Evolutionary conservation across 2,329 filamentous ascomycete genomes (phyloP).

Genomic region (Aspergillus hiratsukae): DNA sequence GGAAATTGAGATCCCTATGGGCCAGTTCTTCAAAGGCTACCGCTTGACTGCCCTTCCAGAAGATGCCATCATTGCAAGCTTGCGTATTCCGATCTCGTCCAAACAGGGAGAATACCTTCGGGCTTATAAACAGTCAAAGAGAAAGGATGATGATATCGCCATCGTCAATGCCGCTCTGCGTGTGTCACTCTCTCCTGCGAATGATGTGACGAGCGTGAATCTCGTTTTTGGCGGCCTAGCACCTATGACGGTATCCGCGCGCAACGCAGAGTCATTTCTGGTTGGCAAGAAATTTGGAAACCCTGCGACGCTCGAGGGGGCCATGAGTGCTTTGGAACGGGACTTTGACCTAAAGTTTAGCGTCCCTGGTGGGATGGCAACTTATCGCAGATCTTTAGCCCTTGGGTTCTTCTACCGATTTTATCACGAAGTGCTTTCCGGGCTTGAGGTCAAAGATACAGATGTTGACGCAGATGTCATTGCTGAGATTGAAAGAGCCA

Average conservation of each 20-base stretch:
- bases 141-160: constrained; percentile 97
- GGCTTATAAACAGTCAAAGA: constrained; percentile 92
- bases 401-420: constrained; percentile 96
- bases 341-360: constrained; percentile 88
- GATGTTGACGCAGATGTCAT: constrained; percentile 69
- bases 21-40: constrained; percentile 88
- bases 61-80: constrained; percentile 78
- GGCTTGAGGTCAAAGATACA: constrained; percentile 45
- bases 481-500: constrained; percentile 76
- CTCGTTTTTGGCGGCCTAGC: constrained; percentile 96
- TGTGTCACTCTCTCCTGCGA: constrained; percentile 63
- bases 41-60: constrained; percentile 73
- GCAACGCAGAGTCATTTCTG: constrained; percentile 69
- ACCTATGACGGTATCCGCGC: constrained; percentile 81
- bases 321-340: constrained; percentile 80
- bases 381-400: constrained; percentile 85
- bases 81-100: constrained; percentile 75
- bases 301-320: constrained; percentile 76
- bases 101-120: constrained; percentile 77
- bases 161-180: constrained; percentile 88
- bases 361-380: constrained; percentile 96
- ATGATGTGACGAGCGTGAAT: constrained; percentile 68
- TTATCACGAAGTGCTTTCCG: constrained; percentile 78
- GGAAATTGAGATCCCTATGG: constrained; percentile 84
- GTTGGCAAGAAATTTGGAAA: constrained; percentile 75